Evolutionary conservation across 768 basidiomycete species (phyloP).

Genomic region (Podaxis sp.): DNA sequence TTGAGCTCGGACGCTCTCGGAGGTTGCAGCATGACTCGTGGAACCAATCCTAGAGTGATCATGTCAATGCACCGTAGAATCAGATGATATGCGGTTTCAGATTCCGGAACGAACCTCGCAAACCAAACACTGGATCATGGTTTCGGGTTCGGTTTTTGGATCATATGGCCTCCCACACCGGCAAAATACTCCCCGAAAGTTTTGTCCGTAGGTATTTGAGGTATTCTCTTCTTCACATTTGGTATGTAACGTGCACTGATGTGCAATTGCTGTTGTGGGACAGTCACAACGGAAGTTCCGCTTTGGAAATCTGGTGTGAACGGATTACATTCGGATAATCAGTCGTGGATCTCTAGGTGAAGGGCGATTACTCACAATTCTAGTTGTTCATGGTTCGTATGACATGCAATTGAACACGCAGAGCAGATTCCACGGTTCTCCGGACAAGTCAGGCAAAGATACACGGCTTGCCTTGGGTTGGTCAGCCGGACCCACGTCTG

Average conservation of each 20-base stretch:
- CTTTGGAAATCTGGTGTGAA: constrained; percentile 64
- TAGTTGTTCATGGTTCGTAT: constrained; percentile 83
- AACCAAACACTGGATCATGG: constrained; percentile 85
- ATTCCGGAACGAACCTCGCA: constrained; percentile 66
- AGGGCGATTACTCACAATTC: constrained; percentile 52
- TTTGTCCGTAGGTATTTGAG: constrained; percentile 68
- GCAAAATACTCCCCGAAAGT: constrained; percentile 73
- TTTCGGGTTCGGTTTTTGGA: constrained; percentile 69
- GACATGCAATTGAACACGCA: constrained; percentile 85
- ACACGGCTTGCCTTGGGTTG: constrained; percentile 65
- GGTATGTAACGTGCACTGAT: constrained; percentile 64
- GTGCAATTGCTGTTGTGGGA: constrained; percentile 62
- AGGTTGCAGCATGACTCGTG: constrained; percentile 88
- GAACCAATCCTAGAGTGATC: constrained; percentile 74
- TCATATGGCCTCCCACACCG: constrained; percentile 74
- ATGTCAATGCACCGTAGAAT: constrained; percentile 5
- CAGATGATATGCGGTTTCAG: constrained; percentile 1
- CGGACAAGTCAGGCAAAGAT: constrained; percentile 77
- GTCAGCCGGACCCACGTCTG: constrained; percentile 17
- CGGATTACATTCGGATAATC: constrained; percentile 8
- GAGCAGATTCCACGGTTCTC: constrained; percentile 71
- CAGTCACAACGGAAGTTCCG: constrained; percentile 84
- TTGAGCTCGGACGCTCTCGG: constrained; percentile 58
- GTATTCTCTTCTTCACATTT: constrained; percentile 52
- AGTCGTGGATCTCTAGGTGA: neutral